Evolutionary conservation across 1,284 basidiomycete species (phyloP).

Genomic region (Ganoderma resinaceum): DNA sequence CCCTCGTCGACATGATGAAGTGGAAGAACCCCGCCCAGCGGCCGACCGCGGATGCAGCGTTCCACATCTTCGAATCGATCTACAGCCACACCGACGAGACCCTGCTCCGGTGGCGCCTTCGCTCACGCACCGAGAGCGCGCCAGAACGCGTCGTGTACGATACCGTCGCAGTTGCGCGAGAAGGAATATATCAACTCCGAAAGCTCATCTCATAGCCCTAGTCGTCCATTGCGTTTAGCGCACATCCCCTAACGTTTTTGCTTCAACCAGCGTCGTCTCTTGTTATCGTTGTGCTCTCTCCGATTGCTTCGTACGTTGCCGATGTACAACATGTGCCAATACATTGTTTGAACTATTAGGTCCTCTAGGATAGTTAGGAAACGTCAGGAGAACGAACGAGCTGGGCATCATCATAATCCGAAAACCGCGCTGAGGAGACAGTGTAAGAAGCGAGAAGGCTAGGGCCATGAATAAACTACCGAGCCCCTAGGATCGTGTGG

Average conservation of each 20-base stretch:
- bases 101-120: neutral
- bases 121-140: neutral
- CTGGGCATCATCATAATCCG: too few species aligned
- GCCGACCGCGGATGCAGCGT: conserved; percentile 6
- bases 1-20: conserved; percentile 22
- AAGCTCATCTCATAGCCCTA: neutral
- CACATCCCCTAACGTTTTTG: neutral
- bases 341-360: too few species aligned
- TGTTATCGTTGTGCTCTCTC: neutral
- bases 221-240: neutral
- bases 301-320: neutral
- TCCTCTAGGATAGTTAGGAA: too few species aligned
- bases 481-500: too few species aligned
- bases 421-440: too few species aligned
- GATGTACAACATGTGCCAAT: too few species aligned
- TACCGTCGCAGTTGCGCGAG: neutral
- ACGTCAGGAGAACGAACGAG: too few species aligned
- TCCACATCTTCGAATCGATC: neutral
- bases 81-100: neutral
- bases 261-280: neutral
- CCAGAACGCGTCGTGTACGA: neutral
- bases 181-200: neutral
- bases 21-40: conserved; percentile 5
- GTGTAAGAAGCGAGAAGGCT: too few species aligned
- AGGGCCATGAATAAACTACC: too few species aligned